Conservation (phyloP, 768 basidiomycete genomes). For the Amanita polypyramis region DNA sequence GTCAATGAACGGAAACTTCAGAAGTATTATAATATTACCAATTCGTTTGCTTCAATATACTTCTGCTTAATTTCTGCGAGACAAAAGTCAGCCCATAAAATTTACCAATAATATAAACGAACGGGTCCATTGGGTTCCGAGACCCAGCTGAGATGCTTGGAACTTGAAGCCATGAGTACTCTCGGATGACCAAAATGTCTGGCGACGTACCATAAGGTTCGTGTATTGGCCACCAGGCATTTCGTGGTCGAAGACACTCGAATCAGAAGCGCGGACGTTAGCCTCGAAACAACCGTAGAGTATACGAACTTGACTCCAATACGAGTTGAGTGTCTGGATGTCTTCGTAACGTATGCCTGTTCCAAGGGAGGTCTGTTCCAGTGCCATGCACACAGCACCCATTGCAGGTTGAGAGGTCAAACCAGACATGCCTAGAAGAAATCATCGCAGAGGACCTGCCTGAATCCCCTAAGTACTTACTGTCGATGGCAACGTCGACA, state of each 20-base stretch:
- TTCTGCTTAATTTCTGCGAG: slow-evolving; percentile 87
- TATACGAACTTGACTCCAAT: slow-evolving; percentile 96
- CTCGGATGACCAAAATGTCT: slow-evolving; percentile 6
- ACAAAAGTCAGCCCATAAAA: slow-evolving; percentile 9
- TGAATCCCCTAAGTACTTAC: slow-evolving; percentile 34
- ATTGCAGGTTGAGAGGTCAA: slow-evolving; percentile 98
- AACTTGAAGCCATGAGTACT: slow-evolving; percentile 44
- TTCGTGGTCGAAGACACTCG: slow-evolving; percentile 97
- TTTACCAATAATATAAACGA: slow-evolving; percentile 12
- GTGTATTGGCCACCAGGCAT: slow-evolving; percentile 99
- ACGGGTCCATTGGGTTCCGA: slow-evolving; percentile 95
- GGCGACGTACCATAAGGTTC: slow-evolving; percentile 71
- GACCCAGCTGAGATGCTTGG: slow-evolving; percentile 95
- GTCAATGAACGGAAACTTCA: slow-evolving; percentile 8
- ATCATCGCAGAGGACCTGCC: slow-evolving; percentile 9
- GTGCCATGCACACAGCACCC: slow-evolving; percentile 91
- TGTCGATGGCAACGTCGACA: slow-evolving; percentile 97
- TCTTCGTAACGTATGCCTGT: slow-evolving; percentile 96
- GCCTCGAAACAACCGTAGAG: slow-evolving; percentile 97
- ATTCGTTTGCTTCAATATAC: slow-evolving; percentile 95
- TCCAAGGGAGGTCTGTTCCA: slow-evolving; percentile 90
- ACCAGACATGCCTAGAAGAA: slow-evolving; percentile 81
- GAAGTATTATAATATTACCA: slow-evolving; percentile 39
- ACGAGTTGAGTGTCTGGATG: slow-evolving; percentile 93
- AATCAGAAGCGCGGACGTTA: slow-evolving; percentile 93